Conservation (phyloP, 2,329 filamentous ascomycete species). For the Apiospora hydei region DNA sequence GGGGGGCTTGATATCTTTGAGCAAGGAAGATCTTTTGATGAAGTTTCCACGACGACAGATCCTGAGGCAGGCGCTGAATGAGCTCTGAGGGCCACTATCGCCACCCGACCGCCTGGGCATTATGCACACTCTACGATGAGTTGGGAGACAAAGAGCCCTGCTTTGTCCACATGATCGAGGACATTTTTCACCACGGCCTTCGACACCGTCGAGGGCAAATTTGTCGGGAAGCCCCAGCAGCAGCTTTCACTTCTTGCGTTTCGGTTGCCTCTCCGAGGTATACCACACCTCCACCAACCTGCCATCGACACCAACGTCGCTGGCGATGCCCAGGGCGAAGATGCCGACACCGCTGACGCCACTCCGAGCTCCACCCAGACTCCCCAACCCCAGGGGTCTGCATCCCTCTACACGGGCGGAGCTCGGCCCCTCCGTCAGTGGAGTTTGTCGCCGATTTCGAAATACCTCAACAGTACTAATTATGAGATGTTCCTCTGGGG, state of each 20-base stretch:
- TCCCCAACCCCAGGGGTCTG: conserved; percentile 87
- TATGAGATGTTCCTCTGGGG: too few relatives aligned
- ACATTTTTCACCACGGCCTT: conserved; percentile 55
- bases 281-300: conserved; percentile 69
- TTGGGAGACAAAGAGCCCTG: conserved; percentile 54
- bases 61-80: conserved; percentile 9
- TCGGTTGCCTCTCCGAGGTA: too few relatives aligned
- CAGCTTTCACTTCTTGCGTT: too few relatives aligned
- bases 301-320: conserved; percentile 78
- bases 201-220: too few relatives aligned
- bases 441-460: too few relatives aligned
- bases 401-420: conserved; percentile 67
- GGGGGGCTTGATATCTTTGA: not conserved
- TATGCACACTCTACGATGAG: conserved; percentile 67
- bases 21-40: not conserved
- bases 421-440: too few relatives aligned
- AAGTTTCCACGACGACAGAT: not conserved
- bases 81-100: conserved; percentile 48
- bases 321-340: conserved; percentile 60
- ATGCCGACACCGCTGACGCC: conserved; percentile 69
- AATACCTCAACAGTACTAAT: too few relatives aligned
- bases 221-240: too few relatives aligned
- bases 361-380: conserved; percentile 75
- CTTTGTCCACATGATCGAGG: conserved; percentile 64
- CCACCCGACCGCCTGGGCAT: conserved; percentile 68